Evolutionary conservation across 2,329 filamentous ascomycete genomes (phyloP), one percentile per base, ranked within the genome.

Genomic region (Leptosphaerulina australis): DNA sequence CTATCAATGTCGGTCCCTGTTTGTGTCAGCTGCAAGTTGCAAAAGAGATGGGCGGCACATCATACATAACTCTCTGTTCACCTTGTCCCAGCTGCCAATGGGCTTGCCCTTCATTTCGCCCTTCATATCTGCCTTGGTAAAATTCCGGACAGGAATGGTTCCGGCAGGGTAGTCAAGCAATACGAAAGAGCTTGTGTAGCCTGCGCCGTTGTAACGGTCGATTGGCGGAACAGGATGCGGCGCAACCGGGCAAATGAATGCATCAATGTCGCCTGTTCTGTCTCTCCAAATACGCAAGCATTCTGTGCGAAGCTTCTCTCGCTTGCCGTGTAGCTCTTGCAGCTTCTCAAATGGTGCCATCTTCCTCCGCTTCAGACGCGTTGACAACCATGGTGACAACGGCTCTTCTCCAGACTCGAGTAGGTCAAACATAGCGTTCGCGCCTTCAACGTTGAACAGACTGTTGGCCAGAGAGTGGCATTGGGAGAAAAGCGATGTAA

Each of bases 111-210:
- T 58, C 40, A 83, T 71, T 35, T 81, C 76, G 14, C 71, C 77
- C 22, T 78, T 64, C 55, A 84, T 69, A 69, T 87, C 85, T 0
- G 59, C 63, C 43, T 77, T 70, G 0, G 52, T 64, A 40, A 85
- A 76, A 1, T 67, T 63, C 2, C 84, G 71, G 0, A 87, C 78
- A 0, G 84, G 84, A 1, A 87, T 50, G 3, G 73, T 64, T 14
- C 81, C 85, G 2, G 84, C 80, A 0, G 85, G 81, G 60, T 83
- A 85, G 63, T 88, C 85, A 17, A 88, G 67, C 45, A 87, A 60
- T 7, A 86, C 83, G 60, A 84, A 86, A 1, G 76, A 78, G 17
- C 77, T 81, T 0, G 84, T 86, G 62, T 87, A 88, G 48, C 83
- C 81, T 0, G 83, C 80, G 0, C 79, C 80, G 64, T 86, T 85